phyloP scores from a whole-genome alignment of 202 grass and related monocot species.

The Panicum hallii region DNA sequence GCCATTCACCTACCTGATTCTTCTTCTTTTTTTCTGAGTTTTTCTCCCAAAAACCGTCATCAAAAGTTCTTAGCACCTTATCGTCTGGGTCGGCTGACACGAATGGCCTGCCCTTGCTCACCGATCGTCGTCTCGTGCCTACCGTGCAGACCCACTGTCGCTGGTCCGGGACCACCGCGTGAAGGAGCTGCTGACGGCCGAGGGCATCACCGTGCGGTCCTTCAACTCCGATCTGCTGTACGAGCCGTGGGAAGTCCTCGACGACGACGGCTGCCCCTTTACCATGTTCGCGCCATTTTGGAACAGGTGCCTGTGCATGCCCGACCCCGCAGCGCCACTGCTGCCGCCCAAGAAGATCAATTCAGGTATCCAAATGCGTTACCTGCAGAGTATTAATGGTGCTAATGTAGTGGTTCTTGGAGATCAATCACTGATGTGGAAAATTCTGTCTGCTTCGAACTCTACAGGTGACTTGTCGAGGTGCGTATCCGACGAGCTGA shows the following conservation, averaged over 20 bases:
- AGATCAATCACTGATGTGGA: background rate
- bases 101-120: slow-evolving; percentile 48
- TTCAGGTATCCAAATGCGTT: slow-evolving; percentile 54
- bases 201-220: slow-evolving; percentile 81
- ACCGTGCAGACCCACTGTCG: slow-evolving; percentile 84
- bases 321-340: slow-evolving; percentile 76
- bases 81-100: slow-evolving; percentile 26
- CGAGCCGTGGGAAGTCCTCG: slow-evolving; percentile 96
- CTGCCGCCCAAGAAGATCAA: slow-evolving; percentile 92
- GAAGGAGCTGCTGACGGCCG: slow-evolving; percentile 75
- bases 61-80: slow-evolving; percentile 16
- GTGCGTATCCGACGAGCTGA: slow-evolving; percentile 66
- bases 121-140: slow-evolving; percentile 47
- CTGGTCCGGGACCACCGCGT: slow-evolving; percentile 83
- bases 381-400: background rate
- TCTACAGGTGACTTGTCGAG: slow-evolving; percentile 65
- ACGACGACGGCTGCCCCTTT: slow-evolving; percentile 81
- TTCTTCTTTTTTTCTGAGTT: background rate
- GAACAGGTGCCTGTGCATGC: slow-evolving; percentile 85
- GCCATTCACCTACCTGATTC: slow-evolving; percentile 34
- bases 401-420: background rate
- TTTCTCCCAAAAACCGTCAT: background rate
- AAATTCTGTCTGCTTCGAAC: background rate
- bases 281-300: slow-evolving; percentile 97
- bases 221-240: slow-evolving; percentile 98